A percentile compares a stretch with the other conserved stretches of the same genome.
These are phyloP conservation scores for Plantago elongata DNA, from an alignment of 257 asterid species.

Conservation along the genomic window DNA sequence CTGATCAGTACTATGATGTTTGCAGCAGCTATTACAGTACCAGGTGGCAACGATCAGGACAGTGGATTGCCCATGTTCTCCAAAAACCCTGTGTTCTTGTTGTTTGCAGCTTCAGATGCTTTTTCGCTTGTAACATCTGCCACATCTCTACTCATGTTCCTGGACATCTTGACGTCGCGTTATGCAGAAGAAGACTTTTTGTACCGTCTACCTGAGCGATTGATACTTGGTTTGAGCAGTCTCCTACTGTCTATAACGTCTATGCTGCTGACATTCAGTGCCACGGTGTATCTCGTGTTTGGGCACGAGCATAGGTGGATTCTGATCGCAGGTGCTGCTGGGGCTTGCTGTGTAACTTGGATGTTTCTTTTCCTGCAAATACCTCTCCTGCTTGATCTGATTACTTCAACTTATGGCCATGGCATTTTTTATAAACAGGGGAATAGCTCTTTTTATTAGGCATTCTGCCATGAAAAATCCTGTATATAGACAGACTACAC, in stretches of 20 bases:
- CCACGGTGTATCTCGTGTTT: slow-evolving; percentile 9
- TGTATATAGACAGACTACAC: too few species aligned
- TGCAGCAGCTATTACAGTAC: slow-evolving; percentile 22
- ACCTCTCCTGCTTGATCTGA: slow-evolving; percentile 3
- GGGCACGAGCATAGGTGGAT: not conserved
- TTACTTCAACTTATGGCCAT: slow-evolving; percentile 15
- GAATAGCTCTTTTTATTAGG: slow-evolving; percentile 8
- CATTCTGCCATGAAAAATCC: too few species aligned
- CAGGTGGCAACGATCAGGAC: slow-evolving; percentile 11
- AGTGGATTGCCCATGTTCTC: slow-evolving; percentile 7
- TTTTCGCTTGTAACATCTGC: slow-evolving; percentile 22
- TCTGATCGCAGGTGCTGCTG: not conserved
- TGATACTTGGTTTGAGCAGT: slow-evolving; percentile 8
- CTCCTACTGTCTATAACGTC: slow-evolving; percentile 14
- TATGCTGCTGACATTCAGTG: slow-evolving; percentile 13
- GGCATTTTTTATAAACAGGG: slow-evolving; percentile 9
- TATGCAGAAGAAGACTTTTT: slow-evolving; percentile 19
- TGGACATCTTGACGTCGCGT: slow-evolving; percentile 21
- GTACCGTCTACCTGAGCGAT: slow-evolving; percentile 18
- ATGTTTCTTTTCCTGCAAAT: slow-evolving; percentile 9
- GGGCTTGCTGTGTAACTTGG: not conserved
- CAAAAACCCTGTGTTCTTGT: too few species aligned
- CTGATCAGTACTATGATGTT: slow-evolving; percentile 25
- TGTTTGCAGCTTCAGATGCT: not conserved
- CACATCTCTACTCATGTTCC: slow-evolving; percentile 20